Base-by-base conservation (phyloP, 2,329 filamentous ascomycete genomes). In the Claviceps spartinae region DNA sequence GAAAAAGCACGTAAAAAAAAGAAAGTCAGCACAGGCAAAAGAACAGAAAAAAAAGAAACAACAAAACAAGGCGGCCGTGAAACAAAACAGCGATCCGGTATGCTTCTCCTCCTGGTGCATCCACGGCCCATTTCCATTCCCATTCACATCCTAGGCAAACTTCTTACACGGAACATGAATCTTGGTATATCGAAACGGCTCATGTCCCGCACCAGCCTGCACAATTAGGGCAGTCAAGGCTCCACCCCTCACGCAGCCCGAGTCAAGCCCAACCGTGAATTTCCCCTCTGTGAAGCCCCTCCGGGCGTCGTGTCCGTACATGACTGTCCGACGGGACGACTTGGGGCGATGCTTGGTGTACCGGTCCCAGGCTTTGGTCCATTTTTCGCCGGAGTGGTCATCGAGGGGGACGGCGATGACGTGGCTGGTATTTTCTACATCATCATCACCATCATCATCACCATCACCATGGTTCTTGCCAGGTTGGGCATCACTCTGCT, bases 271-370 rank as follows among this genome's bases (percentile, higher is more conserved):
- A 62, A 89, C 87, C 4, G 84, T 86, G 66, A 87, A 94, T 48
- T 77, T 73, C 48, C 79, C 61, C 54, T 73, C 58, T 36, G 60
- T 62, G 48, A 94, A 75, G 0, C 88, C 89, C 2, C 70, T 69
- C 60, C 83, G 82, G 22, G 88, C 79, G 64, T 96, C 88, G 64
- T 97, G 91, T 5, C 90, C 90, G 66, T 95, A 96, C 53, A 95
- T 76, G 42, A 95, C 84, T 1, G 86, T 88, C 42, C 73, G 78
- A 9, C 77, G 72, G 34, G 67, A 58, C 13, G 55, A 47, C 30
- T 61, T 55, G 46, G 54, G 55, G 2, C 63, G 54, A 26, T 61
- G 61, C 50, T 64, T 64, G 59, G 82, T 76, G 52, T 67, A 65
- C 51, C 68, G 68, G 60, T 81, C 76, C 80, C 80, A 83, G 7